Conservation (phyloP, 2,329 filamentous ascomycete genomes). For the Apiospora rasikravindrae region DNA sequence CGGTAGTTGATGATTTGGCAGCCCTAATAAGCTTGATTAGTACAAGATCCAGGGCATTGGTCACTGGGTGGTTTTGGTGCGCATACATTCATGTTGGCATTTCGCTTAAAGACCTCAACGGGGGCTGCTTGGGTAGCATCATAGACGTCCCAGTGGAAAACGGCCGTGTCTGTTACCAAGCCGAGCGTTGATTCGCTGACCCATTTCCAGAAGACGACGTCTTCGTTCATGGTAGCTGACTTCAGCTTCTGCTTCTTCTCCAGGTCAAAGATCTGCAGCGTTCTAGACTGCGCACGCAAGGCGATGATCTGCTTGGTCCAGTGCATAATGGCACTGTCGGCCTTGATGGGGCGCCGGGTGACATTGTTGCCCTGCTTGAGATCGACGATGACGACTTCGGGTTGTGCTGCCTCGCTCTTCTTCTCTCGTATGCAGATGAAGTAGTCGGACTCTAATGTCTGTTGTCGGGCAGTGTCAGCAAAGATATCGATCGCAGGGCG, state of each 20-base stretch:
- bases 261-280: slow-evolving; percentile 97
- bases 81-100: slow-evolving; percentile 83
- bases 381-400: slow-evolving; percentile 96
- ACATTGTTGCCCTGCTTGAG: slow-evolving; percentile 98
- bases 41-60: not conserved
- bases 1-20: slow-evolving; percentile 99
- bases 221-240: slow-evolving; percentile 94
- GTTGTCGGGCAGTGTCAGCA: slow-evolving; percentile 24
- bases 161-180: slow-evolving; percentile 85
- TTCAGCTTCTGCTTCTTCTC: slow-evolving; percentile 94
- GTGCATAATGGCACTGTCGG: slow-evolving; percentile 99
- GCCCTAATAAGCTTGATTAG: slow-evolving; percentile 57
- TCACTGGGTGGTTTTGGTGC: not conserved
- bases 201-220: slow-evolving; percentile 99
- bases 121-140: slow-evolving; percentile 79
- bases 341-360: slow-evolving; percentile 93
- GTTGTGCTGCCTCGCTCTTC: slow-evolving; percentile 80
- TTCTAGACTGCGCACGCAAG: slow-evolving; percentile 90
- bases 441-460: slow-evolving; percentile 98
- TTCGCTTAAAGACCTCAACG: slow-evolving; percentile 92
- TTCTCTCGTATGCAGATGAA: slow-evolving; percentile 97
- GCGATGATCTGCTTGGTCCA: slow-evolving; percentile 96
- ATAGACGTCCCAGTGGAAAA: slow-evolving; percentile 98
- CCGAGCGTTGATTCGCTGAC: slow-evolving; percentile 88
- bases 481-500: not conserved